A percentile compares a stretch with the other conserved stretches of the same genome.
Conservation (phyloP, 1,284 basidiomycete genomes). For the Lignosus rhinocerotis region DNA sequence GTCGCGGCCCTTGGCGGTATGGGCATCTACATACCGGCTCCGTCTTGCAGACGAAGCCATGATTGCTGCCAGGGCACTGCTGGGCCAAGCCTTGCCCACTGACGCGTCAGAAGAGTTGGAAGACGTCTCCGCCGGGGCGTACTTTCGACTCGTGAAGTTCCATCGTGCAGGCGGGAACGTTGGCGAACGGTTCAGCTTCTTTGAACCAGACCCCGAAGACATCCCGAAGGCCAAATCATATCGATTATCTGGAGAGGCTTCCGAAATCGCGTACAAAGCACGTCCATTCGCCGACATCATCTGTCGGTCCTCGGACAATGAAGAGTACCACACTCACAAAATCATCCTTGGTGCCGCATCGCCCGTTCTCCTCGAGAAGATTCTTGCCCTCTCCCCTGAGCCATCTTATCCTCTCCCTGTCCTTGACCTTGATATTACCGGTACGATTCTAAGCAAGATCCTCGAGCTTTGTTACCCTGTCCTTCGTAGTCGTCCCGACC, state of each 20-base stretch:
- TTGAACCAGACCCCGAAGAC: constrained; percentile 1
- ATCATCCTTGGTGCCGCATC: constrained; percentile 9
- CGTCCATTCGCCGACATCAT: constrained; percentile 11
- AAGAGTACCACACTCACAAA: constrained; percentile 7
- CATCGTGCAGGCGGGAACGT: constrained; percentile 8
- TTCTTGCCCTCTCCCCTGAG: background rate
- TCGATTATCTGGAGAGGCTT: background rate
- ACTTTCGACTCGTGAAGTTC: constrained; percentile 17
- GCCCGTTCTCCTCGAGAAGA: background rate
- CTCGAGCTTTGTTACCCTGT: constrained; percentile 9
- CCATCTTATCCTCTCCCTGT: background rate
- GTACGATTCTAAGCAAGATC: background rate
- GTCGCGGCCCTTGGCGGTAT: constrained; percentile 1
- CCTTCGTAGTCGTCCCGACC: background rate
- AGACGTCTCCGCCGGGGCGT: constrained; percentile 14
- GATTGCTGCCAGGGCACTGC: background rate
- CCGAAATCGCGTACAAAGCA: background rate
- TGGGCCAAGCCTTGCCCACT: background rate
- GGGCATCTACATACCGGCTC: constrained; percentile 7
- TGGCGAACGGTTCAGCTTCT: constrained; percentile 4
- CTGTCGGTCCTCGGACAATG: constrained; percentile 4
- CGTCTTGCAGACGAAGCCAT: constrained; percentile 1
- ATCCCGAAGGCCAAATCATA: background rate
- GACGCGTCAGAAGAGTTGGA: constrained; percentile 9
- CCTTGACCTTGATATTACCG: background rate